Base-by-base conservation (phyloP, 2,329 filamentous ascomycete species). In the Fusarium pseudograminearum region DNA sequence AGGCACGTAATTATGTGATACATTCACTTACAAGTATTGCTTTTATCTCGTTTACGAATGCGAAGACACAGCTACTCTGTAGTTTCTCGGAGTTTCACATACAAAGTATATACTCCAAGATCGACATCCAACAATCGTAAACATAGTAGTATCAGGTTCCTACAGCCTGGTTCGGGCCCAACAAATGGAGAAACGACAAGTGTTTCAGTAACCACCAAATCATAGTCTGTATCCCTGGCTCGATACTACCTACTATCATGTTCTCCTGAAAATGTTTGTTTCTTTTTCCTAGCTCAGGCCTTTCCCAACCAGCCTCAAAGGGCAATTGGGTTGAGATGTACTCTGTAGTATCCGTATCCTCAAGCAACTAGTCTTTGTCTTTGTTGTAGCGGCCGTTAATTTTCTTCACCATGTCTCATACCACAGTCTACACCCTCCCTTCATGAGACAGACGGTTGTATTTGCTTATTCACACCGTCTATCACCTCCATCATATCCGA, bases 401-500 rank as follows among this genome's bases (percentile, higher is more conserved):
- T 50, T 61, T 58, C 55, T 73, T 70, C 54, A 66, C 47, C 54
- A 48, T 20, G 54, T 55, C 61, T 66, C 31, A 48, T 50, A 44
- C 20, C 41, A 12, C 16, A 30, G 28, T 30, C 28, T 30, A 18
- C 41, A 26, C 22, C 38, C 20, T 50, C 7, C 48, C 26, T 44
- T 63, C 14, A 30, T 46, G 26, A 22, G 53, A n/a, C 59, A 61
- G n/a, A 20, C 18, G 3, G 36, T 22, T 14, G 24, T 47, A 26
- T 31, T 66, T 69, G 34, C 53, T 64, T 70, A 46, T 67, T 64
- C 5, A 36, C 26, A 52, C n/a, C 9, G 34, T 20, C 5, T 40
- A 34, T 41, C 7, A 14, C 41, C 22, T 44, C 22, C 15, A 28
- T 44, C 7, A 11, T 7, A 44, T 28, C 41, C 22, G 41, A 28